These are phyloP conservation scores for Aspergillus unguis DNA, from an alignment of 2,329 filamentous ascomycete genomes.

Conservation along the genomic window DNA sequence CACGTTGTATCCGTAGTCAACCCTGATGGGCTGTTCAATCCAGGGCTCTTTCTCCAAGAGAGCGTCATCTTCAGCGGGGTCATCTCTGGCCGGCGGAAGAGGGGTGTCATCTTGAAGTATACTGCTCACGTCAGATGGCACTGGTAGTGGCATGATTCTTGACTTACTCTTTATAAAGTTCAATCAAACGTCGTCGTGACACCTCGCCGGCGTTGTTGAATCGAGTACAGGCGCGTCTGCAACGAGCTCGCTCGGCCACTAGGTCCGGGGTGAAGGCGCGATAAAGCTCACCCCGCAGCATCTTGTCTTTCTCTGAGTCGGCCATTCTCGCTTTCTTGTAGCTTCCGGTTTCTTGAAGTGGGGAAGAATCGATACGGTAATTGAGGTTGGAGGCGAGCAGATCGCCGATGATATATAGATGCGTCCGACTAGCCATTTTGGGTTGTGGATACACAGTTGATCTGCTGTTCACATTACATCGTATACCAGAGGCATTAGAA, in stretches of 20 bases:
- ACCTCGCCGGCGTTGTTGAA: constrained; percentile 64
- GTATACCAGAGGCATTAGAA: too few relatives aligned
- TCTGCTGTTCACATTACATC: too few relatives aligned
- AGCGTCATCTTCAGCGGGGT: constrained; percentile 61
- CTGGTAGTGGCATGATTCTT: background rate
- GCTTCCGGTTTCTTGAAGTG: too few relatives aligned
- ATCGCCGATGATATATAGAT: background rate
- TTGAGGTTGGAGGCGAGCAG: background rate
- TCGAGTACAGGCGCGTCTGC: constrained; percentile 56
- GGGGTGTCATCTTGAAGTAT: constrained; percentile 61
- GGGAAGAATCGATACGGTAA: too few relatives aligned
- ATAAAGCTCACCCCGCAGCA: constrained; percentile 69
- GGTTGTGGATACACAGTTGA: too few relatives aligned
- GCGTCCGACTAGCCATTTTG: background rate
- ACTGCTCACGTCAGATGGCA: constrained; percentile 40
- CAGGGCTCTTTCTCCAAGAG: constrained; percentile 64
- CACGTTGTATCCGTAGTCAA: constrained; percentile 77
- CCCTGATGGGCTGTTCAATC: constrained; percentile 65
- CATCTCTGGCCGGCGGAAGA: constrained; percentile 58
- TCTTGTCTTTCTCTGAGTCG: constrained; percentile 39
- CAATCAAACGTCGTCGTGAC: constrained; percentile 59
- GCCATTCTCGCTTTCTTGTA: constrained; percentile 1
- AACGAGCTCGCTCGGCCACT: constrained; percentile 60
- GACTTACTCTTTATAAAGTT: constrained; percentile 69
- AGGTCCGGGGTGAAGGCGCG: constrained; percentile 69